Conservation (phyloP, 1,284 basidiomycete genomes). For the Anthracocystis walkeri region DNA sequence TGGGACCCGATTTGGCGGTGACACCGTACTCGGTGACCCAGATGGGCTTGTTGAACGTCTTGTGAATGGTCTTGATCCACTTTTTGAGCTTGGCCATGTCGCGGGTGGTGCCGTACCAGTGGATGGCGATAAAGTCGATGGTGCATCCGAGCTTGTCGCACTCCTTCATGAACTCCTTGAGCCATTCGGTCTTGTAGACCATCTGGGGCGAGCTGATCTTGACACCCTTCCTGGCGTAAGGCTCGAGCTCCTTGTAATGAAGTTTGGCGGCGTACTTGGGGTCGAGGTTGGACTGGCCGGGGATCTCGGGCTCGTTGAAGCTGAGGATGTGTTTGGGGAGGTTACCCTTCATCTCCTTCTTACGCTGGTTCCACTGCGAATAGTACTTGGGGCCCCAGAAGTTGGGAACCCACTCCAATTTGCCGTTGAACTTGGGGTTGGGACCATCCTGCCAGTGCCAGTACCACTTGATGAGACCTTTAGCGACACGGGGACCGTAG, state of each 20-base stretch:
- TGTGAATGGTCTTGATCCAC: constrained; percentile 60
- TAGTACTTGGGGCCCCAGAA: constrained; percentile 64
- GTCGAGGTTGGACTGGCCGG: constrained; percentile 57
- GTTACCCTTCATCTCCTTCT: constrained; percentile 54
- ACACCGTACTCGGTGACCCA: constrained; percentile 69
- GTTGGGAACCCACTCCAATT: constrained; percentile 60
- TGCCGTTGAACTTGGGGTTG: constrained; percentile 37
- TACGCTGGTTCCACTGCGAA: constrained; percentile 55
- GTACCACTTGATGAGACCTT: constrained; percentile 60
- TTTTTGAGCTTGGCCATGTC: constrained; percentile 57
- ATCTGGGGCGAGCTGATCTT: constrained; percentile 67
- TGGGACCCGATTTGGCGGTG: constrained; percentile 54
- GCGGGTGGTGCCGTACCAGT: constrained; percentile 66
- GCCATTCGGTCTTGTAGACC: constrained; percentile 64
- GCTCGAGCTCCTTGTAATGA: constrained; percentile 63
- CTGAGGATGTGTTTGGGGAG: constrained; percentile 57
- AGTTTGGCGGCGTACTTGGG: constrained; percentile 58
- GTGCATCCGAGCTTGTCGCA: constrained; percentile 61
- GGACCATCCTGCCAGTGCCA: constrained; percentile 66
- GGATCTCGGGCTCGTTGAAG: constrained; percentile 66
- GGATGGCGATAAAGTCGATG: constrained; percentile 65
- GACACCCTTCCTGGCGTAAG: constrained; percentile 62
- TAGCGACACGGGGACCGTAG: constrained; percentile 55
- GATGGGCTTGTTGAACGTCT: constrained; percentile 56
- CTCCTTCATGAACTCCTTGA: constrained; percentile 60